Evolutionary conservation across 305 asterid species (phyloP), one percentile per base, ranked within the genome.

Genomic region (Fraxinus velutina): DNA sequence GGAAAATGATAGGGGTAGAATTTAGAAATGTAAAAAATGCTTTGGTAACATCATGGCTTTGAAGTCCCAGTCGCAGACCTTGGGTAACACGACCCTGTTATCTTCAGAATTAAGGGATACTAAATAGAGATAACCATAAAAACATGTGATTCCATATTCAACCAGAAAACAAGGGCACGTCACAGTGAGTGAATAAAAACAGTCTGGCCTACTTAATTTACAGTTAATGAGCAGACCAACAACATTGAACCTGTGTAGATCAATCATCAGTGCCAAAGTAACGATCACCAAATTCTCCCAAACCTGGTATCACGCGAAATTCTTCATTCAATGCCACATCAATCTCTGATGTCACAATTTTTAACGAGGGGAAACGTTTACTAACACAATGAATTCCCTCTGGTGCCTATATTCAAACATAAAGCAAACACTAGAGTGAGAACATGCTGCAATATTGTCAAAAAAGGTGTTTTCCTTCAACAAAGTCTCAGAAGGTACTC

Each of bases 241-340:
- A 19, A 7, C 7, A 30, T 27, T 5, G 34, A 27, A 7, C 62
- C 32, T 32, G 37, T 39, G 37, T 22, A 24, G 76, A 79, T 90
- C 90, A 92, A 85, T 96, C 98, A 81, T 95, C 99, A 75, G 98
- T 94, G 86, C 98, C 99, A 75, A 96, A 96, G 87, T 96, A 96
- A 72, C 99, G 94, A 83, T 96, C 99, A 19, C 99, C 99, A 78
- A 96, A 96, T 81, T 96, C 98, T 44, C 99, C 99, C 94, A 94
- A 57, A 30, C 99, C 98, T 0, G 98, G 98, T 71, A 96, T 91
- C 80, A 96, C 99, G 2, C 98, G 93, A 68, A 66, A 94, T 75
- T 94, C 98, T 84, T 89, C 93, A 75, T 96, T 96, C 84, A 96
- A 83, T 3, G 91, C 89, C 82, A 80, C 94, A 82, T 96, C 98